These are phyloP conservation scores for Dichotomocladium elegans DNA, from an alignment of 371 early-diverging fungal species.

Conservation along the genomic window DNA sequence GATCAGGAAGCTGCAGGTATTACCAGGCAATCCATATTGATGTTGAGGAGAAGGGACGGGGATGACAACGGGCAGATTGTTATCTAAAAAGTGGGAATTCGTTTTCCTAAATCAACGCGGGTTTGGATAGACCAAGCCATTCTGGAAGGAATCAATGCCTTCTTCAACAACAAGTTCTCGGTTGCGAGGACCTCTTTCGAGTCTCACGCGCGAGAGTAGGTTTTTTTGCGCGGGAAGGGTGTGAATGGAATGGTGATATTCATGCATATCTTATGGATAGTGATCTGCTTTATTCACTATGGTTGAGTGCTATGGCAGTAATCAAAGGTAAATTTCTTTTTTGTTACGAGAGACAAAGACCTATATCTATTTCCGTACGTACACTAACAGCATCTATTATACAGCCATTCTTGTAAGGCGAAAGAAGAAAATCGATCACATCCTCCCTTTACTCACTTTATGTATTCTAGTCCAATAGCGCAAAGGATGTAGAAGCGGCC, in stretches of 20 bases:
- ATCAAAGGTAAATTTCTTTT: conserved; percentile 43
- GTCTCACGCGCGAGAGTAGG: conserved; percentile 30
- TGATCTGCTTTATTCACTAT: conserved; percentile 40
- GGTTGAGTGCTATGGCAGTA: conserved; percentile 39
- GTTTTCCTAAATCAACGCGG: not conserved
- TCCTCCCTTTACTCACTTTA: not conserved
- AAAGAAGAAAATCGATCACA: not conserved
- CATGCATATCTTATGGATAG: conserved; percentile 9
- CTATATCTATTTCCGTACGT: too few species aligned
- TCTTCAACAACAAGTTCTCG: conserved; percentile 55
- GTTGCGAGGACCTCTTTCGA: conserved; percentile 38
- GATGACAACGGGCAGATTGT: not conserved
- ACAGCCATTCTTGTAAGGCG: too few species aligned
- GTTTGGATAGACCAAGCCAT: conserved; percentile 41
- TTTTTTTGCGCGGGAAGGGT: not conserved
- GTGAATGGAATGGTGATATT: not conserved
- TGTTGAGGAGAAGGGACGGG: not conserved
- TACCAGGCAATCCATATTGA: not conserved
- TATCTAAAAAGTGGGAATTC: not conserved
- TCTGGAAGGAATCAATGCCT: conserved; percentile 41
- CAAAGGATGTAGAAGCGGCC: conserved; percentile 45
- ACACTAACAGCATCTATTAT: not conserved
- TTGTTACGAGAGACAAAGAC: too few species aligned
- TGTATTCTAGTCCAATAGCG: conserved; percentile 54
- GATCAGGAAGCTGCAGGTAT: conserved; percentile 9